A percentile compares a stretch with the other conserved stretches of the same genome.
phyloP scores from a whole-genome alignment of 305 asterid species.

The Fraxinus angustifolia region DNA sequence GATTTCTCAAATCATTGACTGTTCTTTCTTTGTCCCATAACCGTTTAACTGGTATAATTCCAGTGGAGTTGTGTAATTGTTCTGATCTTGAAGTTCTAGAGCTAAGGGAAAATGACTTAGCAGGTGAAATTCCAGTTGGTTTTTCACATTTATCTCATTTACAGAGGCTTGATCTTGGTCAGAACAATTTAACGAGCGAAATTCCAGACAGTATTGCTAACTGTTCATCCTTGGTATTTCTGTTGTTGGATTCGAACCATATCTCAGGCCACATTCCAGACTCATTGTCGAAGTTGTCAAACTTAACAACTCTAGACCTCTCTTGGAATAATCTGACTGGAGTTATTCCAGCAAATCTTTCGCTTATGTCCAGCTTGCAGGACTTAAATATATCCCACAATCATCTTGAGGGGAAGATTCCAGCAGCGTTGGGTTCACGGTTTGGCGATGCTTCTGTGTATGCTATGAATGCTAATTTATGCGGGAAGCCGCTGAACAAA shows the following conservation, averaged over 20 bases:
- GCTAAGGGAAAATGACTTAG: constrained; percentile 41
- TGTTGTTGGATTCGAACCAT: constrained; percentile 57
- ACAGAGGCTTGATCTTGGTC: constrained; percentile 64
- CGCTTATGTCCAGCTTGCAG: constrained; percentile 40
- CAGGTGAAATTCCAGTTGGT: constrained; percentile 50
- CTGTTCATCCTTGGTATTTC: constrained; percentile 44
- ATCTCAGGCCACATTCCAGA: constrained; percentile 61
- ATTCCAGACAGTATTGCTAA: constrained; percentile 56
- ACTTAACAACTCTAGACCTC: constrained; percentile 43
- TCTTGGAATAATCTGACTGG: constrained; percentile 61
- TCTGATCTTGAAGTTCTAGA: constrained; percentile 55
- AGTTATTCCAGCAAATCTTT: constrained; percentile 51
- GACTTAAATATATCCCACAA: constrained; percentile 54
- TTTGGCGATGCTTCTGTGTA: constrained; percentile 60
- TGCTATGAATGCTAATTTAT: constrained; percentile 47
- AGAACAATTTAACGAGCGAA: constrained; percentile 46
- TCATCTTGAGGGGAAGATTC: constrained; percentile 66
- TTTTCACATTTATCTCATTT: constrained; percentile 48
- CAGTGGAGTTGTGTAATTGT: constrained; percentile 59
- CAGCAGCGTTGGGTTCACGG: constrained; percentile 47
- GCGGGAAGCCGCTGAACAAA: constrained; percentile 58
- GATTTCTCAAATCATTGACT: constrained; percentile 50
- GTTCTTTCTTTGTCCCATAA: constrained; percentile 56
- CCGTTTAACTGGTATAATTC: constrained; percentile 46
- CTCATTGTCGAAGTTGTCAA: constrained; percentile 40